Base-by-base conservation (phyloP, 805 yeast genomes). In the Wickerhamomyces chambardii region DNA sequence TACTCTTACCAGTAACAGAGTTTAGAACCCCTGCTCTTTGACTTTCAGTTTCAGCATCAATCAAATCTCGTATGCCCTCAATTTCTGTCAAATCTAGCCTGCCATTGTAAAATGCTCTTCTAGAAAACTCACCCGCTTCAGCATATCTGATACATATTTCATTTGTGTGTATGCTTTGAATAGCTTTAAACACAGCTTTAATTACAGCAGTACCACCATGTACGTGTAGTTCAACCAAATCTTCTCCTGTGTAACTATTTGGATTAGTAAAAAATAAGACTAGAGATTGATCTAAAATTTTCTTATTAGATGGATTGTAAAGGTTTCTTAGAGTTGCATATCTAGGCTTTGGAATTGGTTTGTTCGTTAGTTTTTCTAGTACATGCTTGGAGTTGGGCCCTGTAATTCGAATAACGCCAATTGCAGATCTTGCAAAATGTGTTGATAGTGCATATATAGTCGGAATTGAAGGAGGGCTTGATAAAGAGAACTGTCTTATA, bases 171-270 rank as follows among this genome's bases (percentile, higher is more conserved):
- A 81, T 44, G 0, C 47, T 36, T 28, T 65, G 62, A 5, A 92
- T 75, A 0, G 94, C 77, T 5, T 61, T 61, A 32, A 89, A 48
- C 0, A 89, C 83, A 0, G 86, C 70, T 32, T 67, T 64, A 3
- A 84, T 72, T 2, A 90, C 85, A 0, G 97, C 96, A 11, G 70
- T 75, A 4, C 97, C 97, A 4, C 98, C 98, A 56, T 92, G 98
- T 2, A 84, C 57, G 50, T 92, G 97, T n/a, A 92, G 54, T 49
- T 92, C 98, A 9, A 89, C 61, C 18, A 82, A 47, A 46, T 90
- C 96, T 54, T 92, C 97, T 2, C 98, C 98, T 0, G 97, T 92
- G 49, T 79, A 92, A 0, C 95, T 79, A 12, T 67, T 62, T 1
- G 97, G 97, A 2, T 70, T 70, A 15, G 72, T 55, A 57, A 90